Evolutionary conservation across 2,329 filamentous ascomycete genomes (phyloP).

Genomic region (Cladosporium phlei): DNA sequence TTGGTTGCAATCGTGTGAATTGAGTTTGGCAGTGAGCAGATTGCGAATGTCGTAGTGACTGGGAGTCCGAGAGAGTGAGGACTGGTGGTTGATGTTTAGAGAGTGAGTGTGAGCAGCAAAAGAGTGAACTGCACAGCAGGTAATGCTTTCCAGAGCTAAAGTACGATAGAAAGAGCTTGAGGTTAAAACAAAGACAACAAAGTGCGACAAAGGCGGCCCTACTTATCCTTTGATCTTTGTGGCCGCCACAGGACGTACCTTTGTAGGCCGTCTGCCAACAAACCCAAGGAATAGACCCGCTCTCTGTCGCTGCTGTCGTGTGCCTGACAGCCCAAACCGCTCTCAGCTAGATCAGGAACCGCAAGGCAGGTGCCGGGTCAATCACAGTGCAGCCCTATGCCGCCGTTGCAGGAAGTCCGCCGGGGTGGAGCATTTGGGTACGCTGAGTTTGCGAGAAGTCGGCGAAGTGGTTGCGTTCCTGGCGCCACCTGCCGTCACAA

Average conservation of each 20-base stretch:
- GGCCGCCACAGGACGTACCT: slow-evolving; percentile 7
- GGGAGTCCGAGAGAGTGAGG: slow-evolving; percentile 22
- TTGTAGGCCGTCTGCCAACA: slow-evolving; percentile 5
- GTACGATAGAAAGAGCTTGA: slow-evolving; percentile 24
- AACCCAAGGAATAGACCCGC: slow-evolving; percentile 12
- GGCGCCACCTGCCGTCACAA: slow-evolving; percentile 4
- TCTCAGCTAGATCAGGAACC: slow-evolving; percentile 11
- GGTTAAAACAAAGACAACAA: slow-evolving; percentile 17
- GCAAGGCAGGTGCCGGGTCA: slow-evolving; percentile 14
- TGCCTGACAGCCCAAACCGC: slow-evolving; percentile 2
- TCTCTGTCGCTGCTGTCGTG: slow-evolving; percentile 14
- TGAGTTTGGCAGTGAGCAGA: slow-evolving; percentile 4
- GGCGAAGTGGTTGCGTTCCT: slow-evolving; percentile 14
- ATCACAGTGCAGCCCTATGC: slow-evolving; percentile 21
- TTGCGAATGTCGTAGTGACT: slow-evolving; percentile 11
- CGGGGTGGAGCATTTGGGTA: no score
- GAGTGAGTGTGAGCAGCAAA: slow-evolving; percentile 27
- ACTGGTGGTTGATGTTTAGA: slow-evolving; percentile 20
- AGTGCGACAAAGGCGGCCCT: slow-evolving; percentile 17
- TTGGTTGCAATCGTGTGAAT: slow-evolving; percentile 1
- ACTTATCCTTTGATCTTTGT: slow-evolving; percentile 13
- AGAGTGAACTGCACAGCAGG: slow-evolving; percentile 34
- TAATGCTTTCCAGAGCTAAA: slow-evolving; percentile 27
- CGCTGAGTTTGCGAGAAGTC: slow-evolving; percentile 7
- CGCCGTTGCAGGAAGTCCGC: slow-evolving; percentile 9